Base-by-base conservation (phyloP, 202 grass and related monocot genomes). In the Miscanthus sacchariflorus region DNA sequence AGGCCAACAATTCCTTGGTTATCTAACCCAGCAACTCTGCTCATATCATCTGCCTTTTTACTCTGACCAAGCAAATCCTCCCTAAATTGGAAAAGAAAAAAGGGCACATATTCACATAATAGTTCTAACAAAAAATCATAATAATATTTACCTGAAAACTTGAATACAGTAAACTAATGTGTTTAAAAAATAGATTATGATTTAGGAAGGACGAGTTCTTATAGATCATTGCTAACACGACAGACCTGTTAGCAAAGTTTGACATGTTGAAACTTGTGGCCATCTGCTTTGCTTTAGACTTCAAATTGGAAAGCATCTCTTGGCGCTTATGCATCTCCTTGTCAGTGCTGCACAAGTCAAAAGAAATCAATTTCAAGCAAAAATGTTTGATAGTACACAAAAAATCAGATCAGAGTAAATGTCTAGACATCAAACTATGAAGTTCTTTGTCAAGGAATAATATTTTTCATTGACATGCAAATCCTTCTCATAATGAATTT, bases 1-100 rank as follows among this genome's bases (percentile, higher is more conserved):
- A 99, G 90, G 77, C 86, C 89, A 89, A 99, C 94, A 78, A 99
- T 88, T 36, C 96, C 94, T 90, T 95, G 91, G 81, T 95, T 99
- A 83, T 99, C 94, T 87, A 99, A 87, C 15, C 91, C 96, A 19
- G 85, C 74, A 72, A 91, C 88, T 88, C 94, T 93, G 28, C 78
- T 95, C 73, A 95, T 91, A 78, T 93, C 92, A 77, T 99, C 94
- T 70, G 77, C 15, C 43, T 94, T 90, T 87, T 88, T 95, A 84
- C 81, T 88, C 84, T 89, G 74, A 84, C 96, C 96, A 90, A 99
- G 82, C 61, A 99, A 88, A 77, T 98, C 94, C 59, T 99, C 96
- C 92, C 96, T 99, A 68, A 65, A 86, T 87, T 85, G 35, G 46
- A 39, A 52, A 18, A 64, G 19, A 50, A 88, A 28, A 52, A 52